A percentile compares a stretch with the other conserved stretches of the same genome.
Conservation (phyloP, 148 eudicot species). For the Nepenthes gracilis region DNA sequence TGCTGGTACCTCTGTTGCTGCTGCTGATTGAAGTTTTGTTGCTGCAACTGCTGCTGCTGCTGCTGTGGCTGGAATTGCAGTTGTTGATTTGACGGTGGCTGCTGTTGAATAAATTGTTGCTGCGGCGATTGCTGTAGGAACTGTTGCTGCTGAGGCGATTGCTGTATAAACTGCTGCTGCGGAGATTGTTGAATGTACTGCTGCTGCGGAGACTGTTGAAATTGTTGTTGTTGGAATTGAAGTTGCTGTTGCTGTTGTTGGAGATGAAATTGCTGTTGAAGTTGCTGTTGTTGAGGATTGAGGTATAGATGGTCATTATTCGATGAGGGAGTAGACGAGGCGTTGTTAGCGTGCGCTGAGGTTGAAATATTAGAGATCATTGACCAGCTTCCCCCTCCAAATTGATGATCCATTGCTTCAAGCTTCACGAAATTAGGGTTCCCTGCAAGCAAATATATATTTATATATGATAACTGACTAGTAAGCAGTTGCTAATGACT, state of each 20-base stretch:
- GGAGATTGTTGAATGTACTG: constrained; percentile 25
- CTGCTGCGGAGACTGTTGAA: constrained; percentile 13
- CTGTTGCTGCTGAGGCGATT: constrained; percentile 17
- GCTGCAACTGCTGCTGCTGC: constrained; percentile 16
- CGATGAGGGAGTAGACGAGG: constrained; percentile 39
- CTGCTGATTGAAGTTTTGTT: constrained; percentile 9
- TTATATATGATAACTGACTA: too few species aligned
- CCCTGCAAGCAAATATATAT: too few species aligned
- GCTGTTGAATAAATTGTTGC: constrained; percentile 18
- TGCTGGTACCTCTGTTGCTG: constrained; percentile 12
- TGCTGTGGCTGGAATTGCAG: constrained; percentile 12
- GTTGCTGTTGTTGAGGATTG: constrained; percentile 25
- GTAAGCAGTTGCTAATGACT: too few species aligned
- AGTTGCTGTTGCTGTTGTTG: constrained; percentile 11
- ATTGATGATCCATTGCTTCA: constrained; percentile 38
- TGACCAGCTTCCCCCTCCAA: constrained; percentile 77
- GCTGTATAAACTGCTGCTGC: constrained; percentile 16
- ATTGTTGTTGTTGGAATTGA: constrained; percentile 10
- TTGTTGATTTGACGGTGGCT: constrained; percentile 16
- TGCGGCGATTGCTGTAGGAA: constrained; percentile 20
- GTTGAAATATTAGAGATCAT: constrained; percentile 63
- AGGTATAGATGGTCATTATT: constrained; percentile 56
- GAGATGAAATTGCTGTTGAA: constrained; percentile 15
- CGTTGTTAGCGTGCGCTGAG: constrained; percentile 39
- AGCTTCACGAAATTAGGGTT: neutral